phyloP scores from a whole-genome alignment of 2,329 filamentous ascomycete species.

The Pestalotiopsis sp. region DNA sequence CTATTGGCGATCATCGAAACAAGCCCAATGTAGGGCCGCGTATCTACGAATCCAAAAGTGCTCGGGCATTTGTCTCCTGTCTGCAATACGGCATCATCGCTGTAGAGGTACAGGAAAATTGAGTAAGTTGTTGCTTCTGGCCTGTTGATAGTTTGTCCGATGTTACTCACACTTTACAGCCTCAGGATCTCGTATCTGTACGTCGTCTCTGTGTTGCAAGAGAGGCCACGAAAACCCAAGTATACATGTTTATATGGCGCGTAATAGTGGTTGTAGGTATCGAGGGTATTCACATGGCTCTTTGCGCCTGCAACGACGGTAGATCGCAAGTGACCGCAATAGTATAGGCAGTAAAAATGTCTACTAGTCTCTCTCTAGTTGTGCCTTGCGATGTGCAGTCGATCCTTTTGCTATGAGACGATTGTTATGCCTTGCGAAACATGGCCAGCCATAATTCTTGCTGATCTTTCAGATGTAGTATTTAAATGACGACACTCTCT shows the following conservation, averaged over 20 bases:
- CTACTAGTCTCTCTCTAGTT: neutral
- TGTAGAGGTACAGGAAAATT: neutral
- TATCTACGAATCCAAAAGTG: neutral
- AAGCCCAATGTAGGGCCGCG: conserved; percentile 6
- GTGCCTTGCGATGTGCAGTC: neutral
- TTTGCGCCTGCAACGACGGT: neutral
- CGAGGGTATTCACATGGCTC: no score
- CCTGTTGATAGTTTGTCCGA: neutral
- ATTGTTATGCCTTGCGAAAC: neutral
- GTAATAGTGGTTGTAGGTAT: no score
- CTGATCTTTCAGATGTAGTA: neutral
- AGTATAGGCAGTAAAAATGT: neutral
- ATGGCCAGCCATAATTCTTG: neutral
- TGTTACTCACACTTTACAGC: neutral
- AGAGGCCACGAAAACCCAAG: no score
- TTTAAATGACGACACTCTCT: neutral
- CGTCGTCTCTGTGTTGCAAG: no score
- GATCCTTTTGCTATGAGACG: neutral
- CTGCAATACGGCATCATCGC: neutral
- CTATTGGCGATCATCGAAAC: conserved; percentile 7
- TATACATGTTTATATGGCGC: no score
- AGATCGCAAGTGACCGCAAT: neutral
- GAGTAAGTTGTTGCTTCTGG: neutral
- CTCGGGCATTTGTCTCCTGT: neutral
- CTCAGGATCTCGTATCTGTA: no score